Evolutionary conservation across 2,329 filamentous ascomycete species (phyloP), one percentile per base, ranked within the genome.

Genomic region (Cladosporium sp.): DNA sequence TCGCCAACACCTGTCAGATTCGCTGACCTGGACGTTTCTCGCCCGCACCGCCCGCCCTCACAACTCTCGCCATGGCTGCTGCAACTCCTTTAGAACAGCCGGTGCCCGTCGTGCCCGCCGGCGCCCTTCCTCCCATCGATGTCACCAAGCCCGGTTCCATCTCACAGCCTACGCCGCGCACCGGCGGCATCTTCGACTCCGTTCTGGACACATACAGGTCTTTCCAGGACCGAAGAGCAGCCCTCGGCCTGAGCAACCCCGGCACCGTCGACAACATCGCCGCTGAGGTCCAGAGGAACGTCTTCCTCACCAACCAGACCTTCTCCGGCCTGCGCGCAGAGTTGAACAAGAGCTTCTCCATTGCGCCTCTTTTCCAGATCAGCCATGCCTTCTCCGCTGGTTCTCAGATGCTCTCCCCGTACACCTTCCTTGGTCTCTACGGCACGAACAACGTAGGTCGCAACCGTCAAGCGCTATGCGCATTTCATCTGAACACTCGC

Each of bases 371-470:
- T 62, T 98, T 98, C 80, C 92, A 97, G 75, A 87, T 96, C 63
- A 96, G 92, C 60, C 93, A 98, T 76, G 89, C 93, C 64, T 93
- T 98, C 72, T 86, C 92, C 52, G 89, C 96, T 82, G 92, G 93
- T 63, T 82, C 81, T 41, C 89, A 95, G 74, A 84, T 87, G 61
- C 79, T 95, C 71, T 91, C 91, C 70, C 93, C 93, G 35, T 98
- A 98, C 74, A 89, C 89, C 52, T 95, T 97, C 74, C 89, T 90
- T 62, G 89, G 88, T 59, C 83, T 98, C 67, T 96, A 93, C 70
- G 93, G 93, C 63, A 95, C 88, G 61, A 87, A 86, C 73, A 92
- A 89, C 80, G 92, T 96, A 61, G 49, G 63, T 54, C 62, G 4
- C 70, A 64, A 38, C 59, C n/a, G 28, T 44, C 22, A 54, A 52